These are phyloP conservation scores for Penstemon eatonii DNA, from an alignment of 257 asterid species.

Conservation along the genomic window DNA sequence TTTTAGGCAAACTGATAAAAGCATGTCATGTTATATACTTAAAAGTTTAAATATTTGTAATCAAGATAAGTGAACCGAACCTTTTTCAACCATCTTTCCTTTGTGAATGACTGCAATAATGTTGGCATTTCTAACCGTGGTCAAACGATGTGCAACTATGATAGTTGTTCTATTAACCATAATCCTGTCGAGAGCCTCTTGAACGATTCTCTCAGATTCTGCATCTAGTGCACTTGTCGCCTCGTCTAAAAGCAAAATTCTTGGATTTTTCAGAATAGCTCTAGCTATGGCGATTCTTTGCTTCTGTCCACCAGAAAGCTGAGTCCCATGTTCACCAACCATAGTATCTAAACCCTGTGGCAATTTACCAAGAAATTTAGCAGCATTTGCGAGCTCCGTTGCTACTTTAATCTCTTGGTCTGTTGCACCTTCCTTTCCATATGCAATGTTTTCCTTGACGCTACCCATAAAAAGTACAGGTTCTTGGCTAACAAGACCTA, in stretches of 20 bases:
- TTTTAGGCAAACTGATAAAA: not conserved
- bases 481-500: slow-evolving; percentile 88
- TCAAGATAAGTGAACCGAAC: slow-evolving; percentile 26
- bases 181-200: slow-evolving; percentile 81
- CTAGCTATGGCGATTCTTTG: slow-evolving; percentile 87
- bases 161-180: slow-evolving; percentile 82
- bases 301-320: slow-evolving; percentile 92
- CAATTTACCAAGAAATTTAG: slow-evolving; percentile 71
- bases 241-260: slow-evolving; percentile 78
- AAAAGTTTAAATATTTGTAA: not conserved
- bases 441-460: slow-evolving; percentile 77
- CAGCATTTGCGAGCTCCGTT: slow-evolving; percentile 70
- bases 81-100: slow-evolving; percentile 82
- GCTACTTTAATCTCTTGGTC: slow-evolving; percentile 64
- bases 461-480: slow-evolving; percentile 70
- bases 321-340: slow-evolving; percentile 93
- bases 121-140: slow-evolving; percentile 79
- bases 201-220: slow-evolving; percentile 82
- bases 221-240: slow-evolving; percentile 94
- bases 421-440: slow-evolving; percentile 75
- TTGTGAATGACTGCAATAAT: slow-evolving; percentile 75
- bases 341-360: slow-evolving; percentile 80
- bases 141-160: slow-evolving; percentile 80
- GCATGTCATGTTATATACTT: not conserved
- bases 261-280: slow-evolving; percentile 75